These are phyloP conservation scores for Pelagomonas calceolata DNA, from an alignment of 108 stramenopile genomes.

Conservation along the genomic window DNA sequence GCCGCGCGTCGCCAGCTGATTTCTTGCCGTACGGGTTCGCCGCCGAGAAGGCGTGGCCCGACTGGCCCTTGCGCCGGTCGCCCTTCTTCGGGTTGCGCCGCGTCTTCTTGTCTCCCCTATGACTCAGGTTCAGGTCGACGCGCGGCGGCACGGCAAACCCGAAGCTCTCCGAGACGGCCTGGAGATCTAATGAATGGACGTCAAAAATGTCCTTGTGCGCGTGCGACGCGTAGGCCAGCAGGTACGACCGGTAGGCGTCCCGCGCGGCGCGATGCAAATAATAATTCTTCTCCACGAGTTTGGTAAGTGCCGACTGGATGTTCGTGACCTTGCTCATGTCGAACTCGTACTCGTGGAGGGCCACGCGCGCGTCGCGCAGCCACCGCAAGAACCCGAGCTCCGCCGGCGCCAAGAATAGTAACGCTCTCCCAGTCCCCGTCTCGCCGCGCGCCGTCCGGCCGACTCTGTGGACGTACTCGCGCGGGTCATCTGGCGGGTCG, in stretches of 20 bases:
- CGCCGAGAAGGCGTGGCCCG: constrained; percentile 85
- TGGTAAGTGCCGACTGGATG: constrained; percentile 80
- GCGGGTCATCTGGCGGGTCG: constrained; percentile 98
- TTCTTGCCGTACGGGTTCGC: constrained; percentile 90
- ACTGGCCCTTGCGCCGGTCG: constrained; percentile 25
- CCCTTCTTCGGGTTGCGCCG: constrained; percentile 36
- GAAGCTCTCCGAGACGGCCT: constrained; percentile 82
- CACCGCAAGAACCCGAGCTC: constrained; percentile 93
- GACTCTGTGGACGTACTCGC: constrained; percentile 85
- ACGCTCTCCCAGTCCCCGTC: constrained; percentile 77
- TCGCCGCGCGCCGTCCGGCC: constrained; percentile 78
- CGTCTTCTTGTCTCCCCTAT: constrained; percentile 54
- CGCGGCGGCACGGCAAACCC: constrained; percentile 93
- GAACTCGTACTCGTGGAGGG: constrained; percentile 96
- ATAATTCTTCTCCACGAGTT: constrained; percentile 95
- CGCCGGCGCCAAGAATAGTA: constrained; percentile 93
- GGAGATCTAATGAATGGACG: constrained; percentile 89
- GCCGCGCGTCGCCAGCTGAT: constrained; percentile 62
- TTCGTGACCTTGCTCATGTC: constrained; percentile 85
- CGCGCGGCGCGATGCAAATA: constrained; percentile 87
- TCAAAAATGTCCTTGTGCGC: constrained; percentile 93
- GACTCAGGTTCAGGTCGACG: constrained; percentile 82
- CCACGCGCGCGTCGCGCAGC: constrained; percentile 87
- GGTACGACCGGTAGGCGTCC: constrained; percentile 91
- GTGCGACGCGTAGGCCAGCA: constrained; percentile 93